Evolutionary conservation across 106 monocot genomes (phyloP).

Genomic region (Posidonia australis): DNA sequence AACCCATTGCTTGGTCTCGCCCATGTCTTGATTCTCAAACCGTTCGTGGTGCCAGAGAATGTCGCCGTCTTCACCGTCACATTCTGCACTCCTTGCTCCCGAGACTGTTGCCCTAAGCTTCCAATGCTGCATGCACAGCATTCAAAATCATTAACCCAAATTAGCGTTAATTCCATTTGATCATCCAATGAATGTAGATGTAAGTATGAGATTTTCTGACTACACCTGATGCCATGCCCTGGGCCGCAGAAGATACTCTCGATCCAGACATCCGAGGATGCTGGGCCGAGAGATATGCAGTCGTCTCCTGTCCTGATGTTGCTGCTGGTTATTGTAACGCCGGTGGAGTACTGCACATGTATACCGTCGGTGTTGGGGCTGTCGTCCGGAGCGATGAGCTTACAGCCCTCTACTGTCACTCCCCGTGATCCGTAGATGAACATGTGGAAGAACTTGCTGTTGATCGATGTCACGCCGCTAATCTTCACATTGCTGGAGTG

Average conservation of each 20-base stretch:
- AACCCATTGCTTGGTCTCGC: conserved; percentile 10
- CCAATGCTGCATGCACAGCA: conserved; percentile 15
- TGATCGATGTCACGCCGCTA: conserved; percentile 17
- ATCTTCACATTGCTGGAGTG: neutral
- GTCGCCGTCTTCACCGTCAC: conserved; percentile 3
- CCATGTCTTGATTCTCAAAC: neutral
- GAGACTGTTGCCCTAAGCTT: conserved; percentile 4
- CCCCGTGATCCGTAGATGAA: conserved; percentile 2
- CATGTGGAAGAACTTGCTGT: conserved; percentile 16
- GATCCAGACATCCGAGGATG: conserved; percentile 16
- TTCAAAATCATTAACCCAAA: too few relatives aligned
- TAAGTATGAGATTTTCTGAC: neutral
- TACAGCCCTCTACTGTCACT: conserved; percentile 10
- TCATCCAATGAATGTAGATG: neutral
- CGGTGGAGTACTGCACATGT: conserved; percentile 18
- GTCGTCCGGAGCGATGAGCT: conserved; percentile 15
- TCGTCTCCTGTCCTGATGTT: conserved; percentile 37
- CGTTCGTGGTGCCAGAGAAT: conserved; percentile 1
- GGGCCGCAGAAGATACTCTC: conserved; percentile 33
- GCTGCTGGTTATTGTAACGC: conserved; percentile 15
- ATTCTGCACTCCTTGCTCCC: conserved; percentile 6
- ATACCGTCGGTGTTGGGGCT: conserved; percentile 41
- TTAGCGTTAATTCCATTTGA: neutral
- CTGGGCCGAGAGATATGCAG: conserved; percentile 35
- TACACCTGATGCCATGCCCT: conserved; percentile 26